Evolutionary conservation across 176 grass and related monocot species (phyloP), one percentile per base, ranked within the genome.

Genomic region (Pharus latifolius): DNA sequence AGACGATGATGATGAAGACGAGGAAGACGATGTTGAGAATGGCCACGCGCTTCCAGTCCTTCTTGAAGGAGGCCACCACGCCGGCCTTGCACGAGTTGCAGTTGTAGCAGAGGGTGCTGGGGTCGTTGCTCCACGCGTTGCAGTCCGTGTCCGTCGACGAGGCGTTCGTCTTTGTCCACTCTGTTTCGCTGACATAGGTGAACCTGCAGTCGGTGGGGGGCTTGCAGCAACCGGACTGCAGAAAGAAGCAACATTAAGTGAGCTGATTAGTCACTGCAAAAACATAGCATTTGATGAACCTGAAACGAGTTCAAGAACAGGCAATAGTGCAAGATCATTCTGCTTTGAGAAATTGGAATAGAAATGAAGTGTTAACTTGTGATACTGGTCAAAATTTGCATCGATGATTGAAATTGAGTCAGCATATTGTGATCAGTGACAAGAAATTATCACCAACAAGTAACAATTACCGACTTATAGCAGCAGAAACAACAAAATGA

Each of bases 211-310:
- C 69, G 6, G 78, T 37, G 0, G 91, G 91, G 22, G 91, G 87
- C 49, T 76, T 88, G 84, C 91, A 96, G 82, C 91, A 96, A 14
- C 84, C 84, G 71, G 84, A 91, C 87, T 91, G 52, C 35, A 70
- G n/a, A n/a, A n/a, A n/a, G n/a, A n/a, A n/a, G n/a, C n/a, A n/a
- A n/a, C n/a, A n/a, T 61, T 38, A 9, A 38, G 35, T 18, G 56
- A 12, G 20, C 4, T 15, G 4, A 27, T 5, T 9, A 38, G 4
- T 4, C 35, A 38, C 4, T 38, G 35, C 35, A 38, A 38, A 9
- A 38, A 9, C 35, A 38, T 38, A 4, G 8, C n/a, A 38, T 9
- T 38, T 4, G 35, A 38, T 9, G 35, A 38, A 38, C 35, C 35
- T 38, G 8, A 9, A 5, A 38, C 35, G 35, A 38, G 8, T 5